Conservation (phyloP, 192 early-diverging fungal species). For the Backusella parvicylindrica region DNA sequence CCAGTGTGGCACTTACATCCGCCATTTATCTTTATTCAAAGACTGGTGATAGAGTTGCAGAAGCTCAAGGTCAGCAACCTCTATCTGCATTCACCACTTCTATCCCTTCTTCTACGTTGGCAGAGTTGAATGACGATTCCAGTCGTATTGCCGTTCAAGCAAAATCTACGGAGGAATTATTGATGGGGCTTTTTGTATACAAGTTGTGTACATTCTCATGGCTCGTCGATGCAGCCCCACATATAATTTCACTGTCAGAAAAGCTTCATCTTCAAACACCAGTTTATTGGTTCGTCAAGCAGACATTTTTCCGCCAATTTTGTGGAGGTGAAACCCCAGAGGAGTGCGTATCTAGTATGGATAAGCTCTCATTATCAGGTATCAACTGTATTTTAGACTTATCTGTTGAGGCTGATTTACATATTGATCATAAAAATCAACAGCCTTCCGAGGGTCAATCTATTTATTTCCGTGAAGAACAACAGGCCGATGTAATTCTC, state of each 20-base stretch:
- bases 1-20: constrained; percentile 1
- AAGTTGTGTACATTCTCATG: constrained; percentile 56
- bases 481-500: constrained; percentile 58
- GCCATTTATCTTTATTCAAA: neutral
- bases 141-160: constrained; percentile 41
- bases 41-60: constrained; percentile 2
- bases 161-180: constrained; percentile 55
- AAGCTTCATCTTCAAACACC: constrained; percentile 41
- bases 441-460: constrained; percentile 34
- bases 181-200: constrained; percentile 64
- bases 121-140: constrained; percentile 34
- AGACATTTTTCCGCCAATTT: constrained; percentile 90
- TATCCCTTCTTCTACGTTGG: constrained; percentile 5
- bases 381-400: constrained; percentile 86
- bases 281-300: constrained; percentile 69
- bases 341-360: constrained; percentile 82
- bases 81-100: neutral
- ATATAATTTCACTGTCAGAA: constrained; percentile 52
- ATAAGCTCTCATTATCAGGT: constrained; percentile 50
- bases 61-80: neutral
- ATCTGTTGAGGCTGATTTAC: constrained; percentile 85
- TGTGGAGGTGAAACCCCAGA: constrained; percentile 84
- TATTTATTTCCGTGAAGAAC: constrained; percentile 28
- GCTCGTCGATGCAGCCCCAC: constrained; percentile 56
- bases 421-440: constrained; percentile 37